Percentiles rank a stretch among this genome's conserved stretches.
Evolutionary conservation across 495 filamentous ascomycete genomes (phyloP).

Genomic region (Penicillium diatomitis): DNA sequence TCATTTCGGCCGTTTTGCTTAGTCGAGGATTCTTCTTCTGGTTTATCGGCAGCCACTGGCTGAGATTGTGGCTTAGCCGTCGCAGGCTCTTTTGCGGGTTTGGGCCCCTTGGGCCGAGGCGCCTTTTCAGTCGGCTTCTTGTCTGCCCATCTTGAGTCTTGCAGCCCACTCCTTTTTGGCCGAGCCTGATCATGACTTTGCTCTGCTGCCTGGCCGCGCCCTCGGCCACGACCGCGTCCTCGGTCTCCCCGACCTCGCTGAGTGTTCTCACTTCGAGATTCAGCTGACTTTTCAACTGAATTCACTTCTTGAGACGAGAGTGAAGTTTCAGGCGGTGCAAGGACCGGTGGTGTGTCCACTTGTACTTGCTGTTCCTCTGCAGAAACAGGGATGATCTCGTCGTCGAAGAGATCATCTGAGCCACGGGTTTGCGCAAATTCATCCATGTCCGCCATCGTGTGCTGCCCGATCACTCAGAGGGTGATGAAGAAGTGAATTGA

Average conservation of each 20-base stretch:
- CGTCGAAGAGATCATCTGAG: slow-evolving; percentile 61
- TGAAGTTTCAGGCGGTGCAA: slow-evolving; percentile 6
- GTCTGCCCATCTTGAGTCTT: slow-evolving; percentile 26
- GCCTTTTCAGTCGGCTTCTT: slow-evolving; percentile 16
- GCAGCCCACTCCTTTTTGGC: slow-evolving; percentile 16
- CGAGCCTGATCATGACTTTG: neutral
- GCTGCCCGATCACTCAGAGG: neutral
- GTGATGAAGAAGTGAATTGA: neutral
- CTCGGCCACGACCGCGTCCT: slow-evolving; percentile 28
- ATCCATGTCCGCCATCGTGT: slow-evolving; percentile 27
- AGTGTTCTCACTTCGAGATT: slow-evolving; percentile 16
- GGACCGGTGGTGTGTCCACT: slow-evolving; percentile 12
- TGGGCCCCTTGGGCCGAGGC: slow-evolving; percentile 13
- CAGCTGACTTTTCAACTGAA: slow-evolving; percentile 6
- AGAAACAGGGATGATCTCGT: slow-evolving; percentile 58
- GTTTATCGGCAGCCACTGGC: slow-evolving; percentile 11
- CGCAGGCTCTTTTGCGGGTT: slow-evolving; percentile 11
- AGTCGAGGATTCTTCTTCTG: slow-evolving; percentile 9
- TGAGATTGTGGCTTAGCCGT: slow-evolving; percentile 4
- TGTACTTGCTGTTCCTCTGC: slow-evolving; percentile 25
- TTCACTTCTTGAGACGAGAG: slow-evolving; percentile 5
- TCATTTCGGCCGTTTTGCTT: slow-evolving; percentile 11
- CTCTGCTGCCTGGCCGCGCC: slow-evolving; percentile 28
- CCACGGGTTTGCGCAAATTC: slow-evolving; percentile 58
- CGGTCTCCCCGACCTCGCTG: slow-evolving; percentile 28